These are phyloP conservation scores for Abelmoschus esculentus DNA, from an alignment of 345 rosid genomes.

Conservation along the genomic window DNA sequence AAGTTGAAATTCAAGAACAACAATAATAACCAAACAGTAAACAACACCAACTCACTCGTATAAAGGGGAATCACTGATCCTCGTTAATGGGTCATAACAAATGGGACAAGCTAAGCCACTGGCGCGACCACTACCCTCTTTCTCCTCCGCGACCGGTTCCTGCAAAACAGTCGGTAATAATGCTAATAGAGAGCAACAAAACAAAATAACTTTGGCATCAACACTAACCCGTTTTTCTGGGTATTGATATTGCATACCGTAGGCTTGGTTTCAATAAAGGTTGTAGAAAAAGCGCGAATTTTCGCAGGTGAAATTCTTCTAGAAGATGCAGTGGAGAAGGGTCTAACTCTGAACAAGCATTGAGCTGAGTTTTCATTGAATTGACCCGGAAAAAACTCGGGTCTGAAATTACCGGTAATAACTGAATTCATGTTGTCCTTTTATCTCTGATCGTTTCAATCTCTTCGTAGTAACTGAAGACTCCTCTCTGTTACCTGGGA, in stretches of 20 bases:
- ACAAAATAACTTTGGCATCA: background rate
- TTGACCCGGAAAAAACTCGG: slow-evolving; percentile 9
- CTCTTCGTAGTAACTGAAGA: background rate
- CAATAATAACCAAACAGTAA: background rate
- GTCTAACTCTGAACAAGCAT: background rate
- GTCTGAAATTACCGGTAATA: slow-evolving; percentile 11
- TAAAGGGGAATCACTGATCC: slow-evolving; percentile 24
- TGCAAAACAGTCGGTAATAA: background rate
- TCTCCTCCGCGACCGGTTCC: slow-evolving; percentile 30
- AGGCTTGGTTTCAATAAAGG: slow-evolving; percentile 40
- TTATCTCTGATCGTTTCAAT: background rate
- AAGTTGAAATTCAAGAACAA: background rate
- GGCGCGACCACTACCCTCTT: slow-evolving; percentile 22
- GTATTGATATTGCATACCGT: slow-evolving; percentile 20
- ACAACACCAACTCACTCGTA: slow-evolving; percentile 35
- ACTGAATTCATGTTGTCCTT: slow-evolving; percentile 18
- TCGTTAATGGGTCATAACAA: slow-evolving; percentile 45
- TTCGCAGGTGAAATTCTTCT: slow-evolving; percentile 15
- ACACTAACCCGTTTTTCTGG: background rate
- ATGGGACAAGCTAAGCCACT: slow-evolving; percentile 71
- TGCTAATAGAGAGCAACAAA: background rate
- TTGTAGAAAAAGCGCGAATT: slow-evolving; percentile 41
- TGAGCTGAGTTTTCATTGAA: background rate
- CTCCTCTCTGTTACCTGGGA: background rate
- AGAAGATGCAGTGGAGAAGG: background rate